These are phyloP conservation scores for Botryotinia convoluta DNA, from an alignment of 2,329 filamentous ascomycete genomes.

Conservation along the genomic window DNA sequence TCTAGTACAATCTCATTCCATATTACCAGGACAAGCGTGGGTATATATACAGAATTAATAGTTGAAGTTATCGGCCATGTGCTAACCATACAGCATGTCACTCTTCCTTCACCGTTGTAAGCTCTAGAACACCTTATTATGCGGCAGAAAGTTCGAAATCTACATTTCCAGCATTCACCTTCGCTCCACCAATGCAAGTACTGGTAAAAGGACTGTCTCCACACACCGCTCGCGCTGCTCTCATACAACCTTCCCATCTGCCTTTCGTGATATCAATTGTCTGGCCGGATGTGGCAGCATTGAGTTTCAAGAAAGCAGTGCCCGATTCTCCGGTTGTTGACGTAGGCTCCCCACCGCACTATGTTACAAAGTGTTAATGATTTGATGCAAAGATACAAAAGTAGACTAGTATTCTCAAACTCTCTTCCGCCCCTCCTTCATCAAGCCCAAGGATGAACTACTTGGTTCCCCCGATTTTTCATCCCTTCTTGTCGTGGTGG, in stretches of 20 bases:
- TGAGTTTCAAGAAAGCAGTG: slow-evolving; percentile 49
- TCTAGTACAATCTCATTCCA: not conserved
- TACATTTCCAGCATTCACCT: slow-evolving; percentile 27
- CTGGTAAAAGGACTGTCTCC: slow-evolving; percentile 27
- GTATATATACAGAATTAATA: not conserved
- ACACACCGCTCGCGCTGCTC: slow-evolving; percentile 44
- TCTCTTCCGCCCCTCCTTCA: not conserved
- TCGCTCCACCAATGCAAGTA: slow-evolving; percentile 33
- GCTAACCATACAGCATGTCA: not conserved
- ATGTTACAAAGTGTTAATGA: slow-evolving; percentile 18
- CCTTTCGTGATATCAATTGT: slow-evolving; percentile 54
- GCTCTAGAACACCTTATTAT: not conserved
- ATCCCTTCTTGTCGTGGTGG: not conserved
- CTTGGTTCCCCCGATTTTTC: not conserved
- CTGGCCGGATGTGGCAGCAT: slow-evolving; percentile 43
- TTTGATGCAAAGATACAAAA: not conserved
- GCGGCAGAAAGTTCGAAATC: slow-evolving; percentile 21
- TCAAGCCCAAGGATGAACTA: not conserved
- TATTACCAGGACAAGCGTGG: not conserved
- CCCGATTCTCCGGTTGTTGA: slow-evolving; percentile 47
- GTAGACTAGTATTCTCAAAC: not conserved
- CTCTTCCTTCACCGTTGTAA: not conserved
- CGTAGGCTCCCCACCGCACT: slow-evolving; percentile 47
- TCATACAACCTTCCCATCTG: slow-evolving; percentile 53
- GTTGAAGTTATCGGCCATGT: not conserved